Percentiles rank a stretch among this genome's conserved stretches.
Conservation (phyloP, 2,329 filamentous ascomycete species). For the Xylaria polymorpha region DNA sequence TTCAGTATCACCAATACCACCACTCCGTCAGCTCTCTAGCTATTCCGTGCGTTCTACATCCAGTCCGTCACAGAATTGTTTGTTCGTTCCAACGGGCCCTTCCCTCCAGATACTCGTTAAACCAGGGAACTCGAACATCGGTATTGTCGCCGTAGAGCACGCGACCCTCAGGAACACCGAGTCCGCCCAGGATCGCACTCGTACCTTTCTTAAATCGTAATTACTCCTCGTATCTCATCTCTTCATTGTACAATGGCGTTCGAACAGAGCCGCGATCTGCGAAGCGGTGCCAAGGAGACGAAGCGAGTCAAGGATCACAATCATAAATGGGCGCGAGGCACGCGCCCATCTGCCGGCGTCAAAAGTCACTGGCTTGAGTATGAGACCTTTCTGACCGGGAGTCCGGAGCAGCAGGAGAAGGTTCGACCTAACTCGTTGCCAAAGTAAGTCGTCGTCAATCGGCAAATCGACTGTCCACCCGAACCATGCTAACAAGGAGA, state of each 20-base stretch:
- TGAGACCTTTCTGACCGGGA: conserved; percentile 41
- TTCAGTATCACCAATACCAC: conserved; percentile 8
- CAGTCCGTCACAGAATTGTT: not conserved
- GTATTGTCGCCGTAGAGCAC: not conserved
- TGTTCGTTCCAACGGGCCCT: conserved; percentile 6
- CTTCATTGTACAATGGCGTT: conserved; percentile 44
- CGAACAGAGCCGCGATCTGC: conserved; percentile 55
- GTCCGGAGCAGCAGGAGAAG: conserved; percentile 51
- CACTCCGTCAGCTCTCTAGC: not conserved
- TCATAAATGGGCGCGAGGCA: conserved; percentile 57
- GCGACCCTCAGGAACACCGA: not conserved
- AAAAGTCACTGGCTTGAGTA: conserved; percentile 26
- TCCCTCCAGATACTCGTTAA: not conserved
- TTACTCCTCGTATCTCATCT: not conserved
- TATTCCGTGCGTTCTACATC: not conserved
- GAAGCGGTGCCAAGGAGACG: conserved; percentile 56
- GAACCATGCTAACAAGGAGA: conserved; percentile 5
- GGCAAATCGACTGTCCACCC: not conserved
- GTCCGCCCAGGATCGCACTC: not conserved
- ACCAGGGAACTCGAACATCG: conserved; percentile 8
- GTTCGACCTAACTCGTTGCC: conserved; percentile 51
- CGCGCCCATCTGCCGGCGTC: conserved; percentile 49
- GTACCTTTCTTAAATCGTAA: not conserved
- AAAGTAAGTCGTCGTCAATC: conserved; percentile 47
- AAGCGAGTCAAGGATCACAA: conserved; percentile 58